Evolutionary conservation across 257 asterid genomes (phyloP).

Genomic region (Ilex asprella): DNA sequence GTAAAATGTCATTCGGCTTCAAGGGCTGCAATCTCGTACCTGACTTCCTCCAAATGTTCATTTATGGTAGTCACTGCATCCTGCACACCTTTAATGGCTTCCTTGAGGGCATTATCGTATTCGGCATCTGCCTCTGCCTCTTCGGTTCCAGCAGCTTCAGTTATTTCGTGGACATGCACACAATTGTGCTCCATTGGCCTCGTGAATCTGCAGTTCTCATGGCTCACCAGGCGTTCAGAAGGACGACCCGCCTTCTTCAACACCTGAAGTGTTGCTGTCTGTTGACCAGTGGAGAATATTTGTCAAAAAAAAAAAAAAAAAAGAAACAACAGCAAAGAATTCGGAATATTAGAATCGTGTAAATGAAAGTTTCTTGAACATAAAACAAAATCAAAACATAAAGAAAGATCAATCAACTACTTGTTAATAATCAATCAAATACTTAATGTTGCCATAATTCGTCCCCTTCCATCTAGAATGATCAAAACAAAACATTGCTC

Average conservation of each 20-base stretch:
- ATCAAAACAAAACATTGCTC: too few species aligned
- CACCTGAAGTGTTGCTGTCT: constrained; percentile 91
- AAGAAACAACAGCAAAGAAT: neutral
- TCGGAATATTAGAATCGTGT: too few species aligned
- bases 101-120: constrained; percentile 75
- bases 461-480: too few species aligned
- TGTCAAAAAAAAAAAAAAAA: constrained; percentile 5
- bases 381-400: too few species aligned
- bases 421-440: too few species aligned
- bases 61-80: constrained; percentile 69
- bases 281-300: constrained; percentile 13
- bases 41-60: constrained; percentile 84
- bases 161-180: constrained; percentile 76
- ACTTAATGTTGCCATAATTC: too few species aligned
- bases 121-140: constrained; percentile 96
- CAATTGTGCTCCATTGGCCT: constrained; percentile 71
- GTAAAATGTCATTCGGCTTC: constrained; percentile 34
- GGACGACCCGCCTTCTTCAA: constrained; percentile 93
- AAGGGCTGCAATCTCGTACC: constrained; percentile 85
- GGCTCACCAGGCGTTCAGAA: constrained; percentile 86
- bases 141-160: constrained; percentile 94
- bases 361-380: too few species aligned
- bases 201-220: constrained; percentile 65
- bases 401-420: too few species aligned
- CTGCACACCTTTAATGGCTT: constrained; percentile 80